These are phyloP conservation scores for Vitis cinerea DNA, from an alignment of 164 flowering plant species.

Conservation along the genomic window DNA sequence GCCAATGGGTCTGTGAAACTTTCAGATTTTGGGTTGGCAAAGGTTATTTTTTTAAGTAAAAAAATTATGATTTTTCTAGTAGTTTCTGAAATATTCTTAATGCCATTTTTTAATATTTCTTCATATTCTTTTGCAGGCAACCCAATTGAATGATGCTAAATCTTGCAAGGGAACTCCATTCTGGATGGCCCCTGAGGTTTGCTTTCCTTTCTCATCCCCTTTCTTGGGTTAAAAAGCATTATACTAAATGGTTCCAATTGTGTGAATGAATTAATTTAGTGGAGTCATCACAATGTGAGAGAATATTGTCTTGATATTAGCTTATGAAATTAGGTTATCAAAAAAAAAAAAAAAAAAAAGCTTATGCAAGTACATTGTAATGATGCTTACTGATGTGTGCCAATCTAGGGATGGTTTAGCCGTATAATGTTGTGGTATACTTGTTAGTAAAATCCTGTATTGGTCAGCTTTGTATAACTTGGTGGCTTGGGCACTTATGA, in stretches of 20 bases:
- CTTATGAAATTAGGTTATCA: no score
- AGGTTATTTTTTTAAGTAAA: conserved; percentile 40
- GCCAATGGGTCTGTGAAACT: conserved; percentile 88
- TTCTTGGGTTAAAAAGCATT: not conserved
- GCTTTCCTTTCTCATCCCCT: conserved; percentile 10
- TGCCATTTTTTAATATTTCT: conserved; percentile 7
- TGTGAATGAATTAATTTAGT: not conserved
- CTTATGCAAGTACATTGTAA: no score
- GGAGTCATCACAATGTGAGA: not conserved
- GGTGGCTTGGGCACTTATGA: no score
- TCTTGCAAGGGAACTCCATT: conserved; percentile 93
- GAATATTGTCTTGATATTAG: no score
- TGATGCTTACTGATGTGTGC: no score
- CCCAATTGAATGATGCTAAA: conserved; percentile 73
- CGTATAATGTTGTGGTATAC: no score
- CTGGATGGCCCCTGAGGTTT: conserved; percentile 99
- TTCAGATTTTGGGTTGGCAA: conserved; percentile 98
- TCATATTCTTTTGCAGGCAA: conserved; percentile 46
- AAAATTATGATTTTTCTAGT: not conserved
- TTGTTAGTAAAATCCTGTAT: no score
- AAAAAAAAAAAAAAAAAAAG: no score
- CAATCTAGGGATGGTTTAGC: no score
- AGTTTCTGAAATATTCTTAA: not conserved
- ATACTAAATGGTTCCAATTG: not conserved
- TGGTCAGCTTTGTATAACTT: no score